Base-by-base conservation (phyloP, 2,329 filamentous ascomycete genomes). In the Coleophoma eucalyptorum region DNA sequence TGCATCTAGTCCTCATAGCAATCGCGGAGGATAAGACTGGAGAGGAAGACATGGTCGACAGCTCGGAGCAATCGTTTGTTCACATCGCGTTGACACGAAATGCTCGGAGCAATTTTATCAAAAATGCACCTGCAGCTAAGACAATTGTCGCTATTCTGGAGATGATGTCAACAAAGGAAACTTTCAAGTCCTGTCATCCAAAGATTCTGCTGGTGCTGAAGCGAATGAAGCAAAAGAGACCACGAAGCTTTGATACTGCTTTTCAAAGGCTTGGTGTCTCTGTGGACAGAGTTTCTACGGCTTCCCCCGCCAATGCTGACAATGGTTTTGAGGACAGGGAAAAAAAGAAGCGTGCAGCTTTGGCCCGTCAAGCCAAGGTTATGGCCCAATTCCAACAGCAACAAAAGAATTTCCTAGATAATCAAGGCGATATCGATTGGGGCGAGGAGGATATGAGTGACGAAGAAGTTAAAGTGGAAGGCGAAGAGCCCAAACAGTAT, bases 321-420 rank as follows among this genome's bases (percentile, higher is more conserved):
- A 72, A 74, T 50, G 75, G 79, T 4, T 62, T 70, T 5, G 82
- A 77, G 35, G 89, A 93, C 63, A 80, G 83, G 15, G 89, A 93
- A 67, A 75, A 83, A 54, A 96, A 93, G 74, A 99, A 97, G 76
- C 88, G 89, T 69, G 89, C 93, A 48, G 94, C 94, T 0, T 72
- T 92, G 38, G 93, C 91, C 60, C 84, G 94, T 19, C 92, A 97
- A 69, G 92, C 92, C 2, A 88, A 84, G 63, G 90, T 99, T 32
- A 97, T 99, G 92, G 94, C 92, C 2, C 91, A 97, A 65, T 97
- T 99, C 70, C 94, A 97, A 67, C 88, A 96, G 65, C 93, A 99
- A 65, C 95, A 97, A 66, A 93, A 95, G 70, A 94, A 84, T 62
- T 99, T 99, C 70, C 74, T 99, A 72, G 87, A 90, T 50, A 94